Evolutionary conservation across 768 basidiomycete species (phyloP), one percentile per base, ranked within the genome.

Genomic region (Podaxis sp.): DNA sequence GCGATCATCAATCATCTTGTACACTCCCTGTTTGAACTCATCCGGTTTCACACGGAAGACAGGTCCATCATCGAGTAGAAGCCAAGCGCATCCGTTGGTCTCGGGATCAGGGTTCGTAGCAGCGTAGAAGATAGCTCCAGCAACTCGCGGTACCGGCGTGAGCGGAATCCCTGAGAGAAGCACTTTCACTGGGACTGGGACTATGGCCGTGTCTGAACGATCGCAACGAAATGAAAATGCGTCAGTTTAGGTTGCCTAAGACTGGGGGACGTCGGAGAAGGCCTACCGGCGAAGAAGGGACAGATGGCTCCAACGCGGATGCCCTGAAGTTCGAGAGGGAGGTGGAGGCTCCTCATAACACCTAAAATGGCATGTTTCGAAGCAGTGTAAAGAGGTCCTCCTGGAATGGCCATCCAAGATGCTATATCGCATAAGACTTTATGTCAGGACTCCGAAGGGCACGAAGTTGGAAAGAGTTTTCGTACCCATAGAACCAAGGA

Each of bases 301-400:
- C 84, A 81, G 30, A 86, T 77, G 57, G 74, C 76, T 7, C 74
- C 78, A 22, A 84, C 71, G 30, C 83, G 74, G 66, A 85, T 79
- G 22, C 77, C 75, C 50, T 76, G 66, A 4, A 67, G 10, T 11
- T 71, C 67, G n/a, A 78, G 70, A 48, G 71, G 68, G 40, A 73
- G 74, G 64, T 78, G 69, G 8, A 86, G 70, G 11, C 82, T 76
- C 17, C 83, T 77, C 81, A 85, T 82, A 36, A 85, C 60, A 10
- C 84, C 85, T 5, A 85, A 72, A 6, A 86, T 69, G 38, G 77
- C 84, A 64, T 85, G 84, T 67, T 85, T 86, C 12, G 85, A 80
- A 15, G 80, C 81, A 6, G 76, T 72, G 68, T 86, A 86, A 53
- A 83, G 68, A 20, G 77, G 71, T 4, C 72, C 84, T 20, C 65